Conservation (phyloP, 768 basidiomycete genomes). For the Suillus americanus region DNA sequence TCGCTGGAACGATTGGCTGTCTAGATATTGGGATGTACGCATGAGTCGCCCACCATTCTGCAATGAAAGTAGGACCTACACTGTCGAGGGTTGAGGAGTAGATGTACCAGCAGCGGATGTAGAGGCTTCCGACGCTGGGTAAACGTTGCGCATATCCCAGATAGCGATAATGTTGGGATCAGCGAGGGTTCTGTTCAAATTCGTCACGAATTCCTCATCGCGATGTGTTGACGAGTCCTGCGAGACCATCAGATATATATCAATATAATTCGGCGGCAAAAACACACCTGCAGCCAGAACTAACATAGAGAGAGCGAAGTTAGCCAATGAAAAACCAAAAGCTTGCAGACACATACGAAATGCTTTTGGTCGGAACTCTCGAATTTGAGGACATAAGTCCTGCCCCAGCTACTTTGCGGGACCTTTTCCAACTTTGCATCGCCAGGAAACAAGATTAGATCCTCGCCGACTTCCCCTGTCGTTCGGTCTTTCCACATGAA, state of each 20-base stretch:
- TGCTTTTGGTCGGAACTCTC: conserved; percentile 86
- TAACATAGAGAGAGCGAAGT: conserved; percentile 26
- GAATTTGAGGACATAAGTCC: conserved; percentile 89
- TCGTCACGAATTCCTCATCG: conserved; percentile 71
- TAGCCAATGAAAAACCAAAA: conserved; percentile 10
- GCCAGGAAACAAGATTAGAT: conserved; percentile 83
- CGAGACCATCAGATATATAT: conserved; percentile 2
- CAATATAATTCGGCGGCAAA: background rate
- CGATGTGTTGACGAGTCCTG: conserved; percentile 68
- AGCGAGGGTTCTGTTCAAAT: conserved; percentile 68
- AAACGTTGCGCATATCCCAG: conserved; percentile 48
- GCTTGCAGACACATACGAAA: conserved; percentile 62
- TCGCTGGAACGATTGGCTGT: background rate
- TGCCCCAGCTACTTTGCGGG: conserved; percentile 58
- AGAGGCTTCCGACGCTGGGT: conserved; percentile 49
- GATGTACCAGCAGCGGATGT: conserved; percentile 25
- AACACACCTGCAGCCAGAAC: conserved; percentile 85
- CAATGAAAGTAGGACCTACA: conserved; percentile 16
- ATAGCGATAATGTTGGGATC: conserved; percentile 62
- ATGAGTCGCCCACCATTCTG: background rate
- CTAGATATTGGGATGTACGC: background rate
- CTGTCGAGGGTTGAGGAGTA: conserved; percentile 32
- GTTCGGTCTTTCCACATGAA: conserved; percentile 79
- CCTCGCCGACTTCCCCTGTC: conserved; percentile 64
- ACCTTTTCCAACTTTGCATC: conserved; percentile 85